Evolutionary conservation across 805 yeast genomes (phyloP).

Genomic region (Pichia ethanolica): DNA sequence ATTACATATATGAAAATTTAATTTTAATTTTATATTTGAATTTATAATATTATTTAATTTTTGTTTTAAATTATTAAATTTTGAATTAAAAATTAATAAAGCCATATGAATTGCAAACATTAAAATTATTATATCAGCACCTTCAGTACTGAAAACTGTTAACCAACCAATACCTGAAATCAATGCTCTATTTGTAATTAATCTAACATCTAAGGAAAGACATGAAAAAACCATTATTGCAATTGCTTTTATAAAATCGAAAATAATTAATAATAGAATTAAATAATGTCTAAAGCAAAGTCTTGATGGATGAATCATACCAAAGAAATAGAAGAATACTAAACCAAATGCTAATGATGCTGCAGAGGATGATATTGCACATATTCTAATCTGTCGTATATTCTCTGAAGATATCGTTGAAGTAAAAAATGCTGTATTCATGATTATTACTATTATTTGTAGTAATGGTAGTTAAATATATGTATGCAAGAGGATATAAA

Average conservation of each 20-base stretch:
- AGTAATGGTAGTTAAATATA: too few species aligned
- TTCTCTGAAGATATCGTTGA: background rate
- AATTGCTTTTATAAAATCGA: conserved; percentile 69
- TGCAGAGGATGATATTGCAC: conserved; percentile 43
- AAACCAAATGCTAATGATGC: conserved; percentile 48
- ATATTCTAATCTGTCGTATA: conserved; percentile 26
- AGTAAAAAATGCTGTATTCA: too few species aligned
- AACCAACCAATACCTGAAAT: conserved; percentile 71
- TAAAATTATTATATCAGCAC: conserved; percentile 78
- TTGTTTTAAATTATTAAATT: background rate
- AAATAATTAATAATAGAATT: conserved; percentile 57
- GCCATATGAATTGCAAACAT: conserved; percentile 80
- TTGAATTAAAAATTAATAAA: conserved; percentile 53
- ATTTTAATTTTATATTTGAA: background rate
- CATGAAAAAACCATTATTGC: conserved; percentile 61
- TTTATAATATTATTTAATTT: background rate
- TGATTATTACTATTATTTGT: too few species aligned
- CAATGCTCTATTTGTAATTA: conserved; percentile 27
- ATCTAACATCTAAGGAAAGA: conserved; percentile 2
- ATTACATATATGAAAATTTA: background rate
- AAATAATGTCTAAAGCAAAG: conserved; percentile 64
- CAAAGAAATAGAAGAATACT: conserved; percentile 49
- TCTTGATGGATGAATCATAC: conserved; percentile 57
- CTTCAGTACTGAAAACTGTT: conserved; percentile 74
- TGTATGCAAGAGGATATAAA: too few species aligned